Base-by-base conservation (phyloP, 306 rosid genomes). In the Lathyrus tuberosus region DNA sequence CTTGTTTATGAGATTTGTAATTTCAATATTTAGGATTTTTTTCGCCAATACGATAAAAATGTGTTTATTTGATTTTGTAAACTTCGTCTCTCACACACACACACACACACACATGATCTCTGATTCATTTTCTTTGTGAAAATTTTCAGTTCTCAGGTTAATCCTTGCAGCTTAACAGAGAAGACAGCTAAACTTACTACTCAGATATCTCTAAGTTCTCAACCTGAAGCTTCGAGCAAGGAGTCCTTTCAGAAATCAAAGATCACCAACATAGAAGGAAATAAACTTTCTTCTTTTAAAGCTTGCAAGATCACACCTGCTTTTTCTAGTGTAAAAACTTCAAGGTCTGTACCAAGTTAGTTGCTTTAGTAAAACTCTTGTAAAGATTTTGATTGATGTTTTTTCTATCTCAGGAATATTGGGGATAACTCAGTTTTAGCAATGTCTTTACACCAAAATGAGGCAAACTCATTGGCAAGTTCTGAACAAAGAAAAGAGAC, bases 111-210 rank as follows among this genome's bases (percentile, higher is more conserved):
- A 35, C 9, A 24, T 38, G 68, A 69, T 69, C 37, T 11, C 28
- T 22, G 13, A 47, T 20, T 38, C 11, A 24, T 69, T 77, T 61
- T 62, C 14, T 49, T 2, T 66, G 41, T 65, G 70, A 47, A 15
- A 8, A 72, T 52, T 74, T 85, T 84, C 79, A 84, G 94, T 70
- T 54, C 86, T 81, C 82, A 74, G 58, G 76, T 71, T 75, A 79
- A 72, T 82, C 71, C 73, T 64, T 70, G 82, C 71, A 71, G 82
- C 72, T 51, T 76, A 78, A 72, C 73, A 17, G 85, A 44, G 76
- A 86, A 78, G 79, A 74, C 63, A 48, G 76, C 41, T 65, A 62
- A 33, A 65, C 67, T 71, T 69, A 63, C 68, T 70, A 62, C 57
- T 57, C 93, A 65, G 72, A 64, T 75, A 59, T 60, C 53, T 70